Percentiles rank a stretch among this genome's conserved stretches.
phyloP scores from a whole-genome alignment of 352 stramenopile species.

The Globisporangium mamillatum region DNA sequence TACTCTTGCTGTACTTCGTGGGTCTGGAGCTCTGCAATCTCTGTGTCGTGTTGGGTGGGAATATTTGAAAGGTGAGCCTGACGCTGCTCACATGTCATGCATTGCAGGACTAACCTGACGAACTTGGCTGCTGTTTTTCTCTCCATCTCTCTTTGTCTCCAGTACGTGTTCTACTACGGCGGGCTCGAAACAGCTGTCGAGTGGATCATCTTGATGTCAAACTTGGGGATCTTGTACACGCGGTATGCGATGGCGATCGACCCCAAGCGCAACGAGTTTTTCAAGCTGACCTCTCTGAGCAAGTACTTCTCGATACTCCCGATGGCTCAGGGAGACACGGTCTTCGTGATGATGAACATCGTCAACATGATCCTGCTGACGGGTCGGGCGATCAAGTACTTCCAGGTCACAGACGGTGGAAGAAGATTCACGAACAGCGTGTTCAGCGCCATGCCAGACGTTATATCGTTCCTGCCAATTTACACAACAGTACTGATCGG shows the following conservation, averaged over 20 bases:
- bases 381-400: constrained; percentile 59
- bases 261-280: constrained; percentile 27
- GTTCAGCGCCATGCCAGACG: constrained; percentile 63
- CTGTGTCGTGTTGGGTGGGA: constrained; percentile 49
- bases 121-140: background rate
- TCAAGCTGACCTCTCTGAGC: constrained; percentile 41
- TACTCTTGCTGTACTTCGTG: constrained; percentile 50
- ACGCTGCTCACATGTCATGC: background rate
- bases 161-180: constrained; percentile 3
- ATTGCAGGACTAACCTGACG: background rate
- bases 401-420: constrained; percentile 65
- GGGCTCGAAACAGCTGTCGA: background rate
- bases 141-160: background rate
- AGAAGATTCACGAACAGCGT: constrained; percentile 59
- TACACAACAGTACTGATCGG: constrained; percentile 58
- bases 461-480: constrained; percentile 71
- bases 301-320: constrained; percentile 26
- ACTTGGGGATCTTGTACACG: constrained; percentile 18
- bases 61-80: constrained; percentile 17
- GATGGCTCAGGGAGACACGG: constrained; percentile 40
- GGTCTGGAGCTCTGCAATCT: constrained; percentile 59
- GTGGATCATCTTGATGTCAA: background rate
- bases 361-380: constrained; percentile 67
- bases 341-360: constrained; percentile 56
- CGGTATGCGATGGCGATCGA: constrained; percentile 43